phyloP scores from a whole-genome alignment of 176 grass and related monocot species.

The Oropetium thomaeum region DNA sequence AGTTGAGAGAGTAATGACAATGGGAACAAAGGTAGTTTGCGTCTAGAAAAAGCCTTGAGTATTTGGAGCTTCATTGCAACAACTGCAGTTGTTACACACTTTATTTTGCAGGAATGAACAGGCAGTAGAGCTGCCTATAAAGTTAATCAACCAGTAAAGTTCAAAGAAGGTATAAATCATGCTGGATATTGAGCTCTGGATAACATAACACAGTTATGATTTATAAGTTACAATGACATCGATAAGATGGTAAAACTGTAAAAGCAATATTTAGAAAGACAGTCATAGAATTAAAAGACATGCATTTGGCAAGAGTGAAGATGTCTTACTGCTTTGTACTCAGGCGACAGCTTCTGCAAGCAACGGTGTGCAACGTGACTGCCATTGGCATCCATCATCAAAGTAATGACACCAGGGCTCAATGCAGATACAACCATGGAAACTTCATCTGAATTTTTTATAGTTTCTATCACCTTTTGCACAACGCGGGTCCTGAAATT shows the following conservation, averaged over 20 bases:
- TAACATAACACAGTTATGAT: background rate
- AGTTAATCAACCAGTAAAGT: background rate
- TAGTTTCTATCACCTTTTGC: conserved; percentile 74
- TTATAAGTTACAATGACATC: background rate
- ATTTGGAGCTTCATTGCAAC: background rate
- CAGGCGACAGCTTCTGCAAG: conserved; percentile 53
- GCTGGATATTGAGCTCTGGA: background rate
- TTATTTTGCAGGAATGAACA: background rate
- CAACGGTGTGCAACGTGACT: conserved; percentile 63
- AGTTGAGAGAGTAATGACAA: background rate
- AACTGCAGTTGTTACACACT: background rate
- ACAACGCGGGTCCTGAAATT: conserved; percentile 64
- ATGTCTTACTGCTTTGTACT: conserved; percentile 47
- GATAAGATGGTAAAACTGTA: background rate
- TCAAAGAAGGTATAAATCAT: background rate
- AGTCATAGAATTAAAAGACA: background rate
- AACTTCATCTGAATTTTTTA: conserved; percentile 38
- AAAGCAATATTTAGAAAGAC: background rate
- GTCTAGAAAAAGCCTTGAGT: background rate
- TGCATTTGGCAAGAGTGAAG: conserved; percentile 10
- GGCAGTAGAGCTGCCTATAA: background rate
- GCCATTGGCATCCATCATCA: conserved; percentile 78
- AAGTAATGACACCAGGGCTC: conserved; percentile 27
- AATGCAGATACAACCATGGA: conserved; percentile 59
- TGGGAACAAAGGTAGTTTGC: background rate